A percentile compares a stretch with the other conserved stretches of the same genome.
Evolutionary conservation across 345 rosid species (phyloP).

Genomic region (Angophora floribunda): DNA sequence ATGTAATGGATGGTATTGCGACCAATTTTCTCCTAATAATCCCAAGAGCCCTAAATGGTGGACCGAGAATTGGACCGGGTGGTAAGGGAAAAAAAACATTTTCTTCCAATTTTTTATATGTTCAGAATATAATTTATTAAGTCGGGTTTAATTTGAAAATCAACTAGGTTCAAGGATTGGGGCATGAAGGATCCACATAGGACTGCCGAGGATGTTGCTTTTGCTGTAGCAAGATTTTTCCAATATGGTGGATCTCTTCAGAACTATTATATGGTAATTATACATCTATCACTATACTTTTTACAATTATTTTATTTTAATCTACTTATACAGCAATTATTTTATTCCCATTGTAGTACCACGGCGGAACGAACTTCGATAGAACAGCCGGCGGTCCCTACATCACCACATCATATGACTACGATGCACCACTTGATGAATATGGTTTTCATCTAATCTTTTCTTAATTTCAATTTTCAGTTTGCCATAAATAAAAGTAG

Average conservation of each 20-base stretch:
- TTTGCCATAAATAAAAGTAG: background rate
- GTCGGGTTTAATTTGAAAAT: background rate
- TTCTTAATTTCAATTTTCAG: background rate
- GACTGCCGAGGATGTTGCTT: conserved; percentile 45
- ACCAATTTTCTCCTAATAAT: conserved; percentile 11
- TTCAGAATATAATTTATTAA: background rate
- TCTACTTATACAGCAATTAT: background rate
- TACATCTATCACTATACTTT: background rate
- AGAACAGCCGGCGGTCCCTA: conserved; percentile 5
- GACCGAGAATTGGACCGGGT: conserved; percentile 44
- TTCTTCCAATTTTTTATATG: background rate
- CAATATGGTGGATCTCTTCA: conserved; percentile 26
- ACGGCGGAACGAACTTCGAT: conserved; percentile 1
- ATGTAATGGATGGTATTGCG: conserved; percentile 36
- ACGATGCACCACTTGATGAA: background rate
- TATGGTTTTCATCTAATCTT: background rate
- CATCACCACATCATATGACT: conserved; percentile 1
- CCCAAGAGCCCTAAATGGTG: conserved; percentile 26
- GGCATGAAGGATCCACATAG: conserved; percentile 17
- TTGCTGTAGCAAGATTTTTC: conserved; percentile 34
- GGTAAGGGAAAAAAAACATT: background rate
- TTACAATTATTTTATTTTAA: background rate
- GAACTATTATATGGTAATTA: conserved; percentile 43
- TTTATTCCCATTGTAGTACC: background rate
- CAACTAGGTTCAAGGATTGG: conserved; percentile 27